Evolutionary conservation across 2,329 filamentous ascomycete species (phyloP), one percentile per base, ranked within the genome.

Genomic region (Emydomyces testavorans): DNA sequence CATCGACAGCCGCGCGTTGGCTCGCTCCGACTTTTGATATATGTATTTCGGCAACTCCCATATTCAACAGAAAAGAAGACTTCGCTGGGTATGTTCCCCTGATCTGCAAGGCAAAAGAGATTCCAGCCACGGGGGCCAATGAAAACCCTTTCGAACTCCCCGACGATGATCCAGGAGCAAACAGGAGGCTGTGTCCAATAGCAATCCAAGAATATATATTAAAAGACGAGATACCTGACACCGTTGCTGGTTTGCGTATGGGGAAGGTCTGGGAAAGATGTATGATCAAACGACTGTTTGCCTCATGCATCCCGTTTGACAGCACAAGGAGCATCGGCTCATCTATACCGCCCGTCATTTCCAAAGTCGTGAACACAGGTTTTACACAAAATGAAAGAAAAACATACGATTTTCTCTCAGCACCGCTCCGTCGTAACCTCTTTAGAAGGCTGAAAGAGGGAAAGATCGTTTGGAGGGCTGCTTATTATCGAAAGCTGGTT

Each of bases 41-140:
- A 16, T 31, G 36, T 16, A 20, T 47, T 11, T 18, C 35, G 7
- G 35, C 45, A 31, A 47, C 35, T 31, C 45, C 45, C 8, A 29
- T 47, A 8, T 47, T 37, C 20, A 47, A 47, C n/a, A 26, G 36
- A 6, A 21, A 6, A 39, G 5, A 39, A 13, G 36, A 39, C 36
- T 39, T 39, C 21, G 11, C 7, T 7, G 21, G 36, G 20, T 39
- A 10, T 16, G 21, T 39, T 6, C 36, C 36, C n/a, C 18, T 39
- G 10, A 5, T 20, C 18, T 39, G 8, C 21, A 39, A 39, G 15
- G 18, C 8, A 6, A 7, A 20, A 6, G 20, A 8, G 7, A 8
- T 10, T 24, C 8, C 6, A 6, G 21, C 8, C 18, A 4, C 8
- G 6, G 36, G 18, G 7, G 6, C n/a, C 36, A n/a, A 8, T 20